phyloP scores from a whole-genome alignment of 495 filamentous ascomycete genomes.

The Chaetomidium leptoderma region DNA sequence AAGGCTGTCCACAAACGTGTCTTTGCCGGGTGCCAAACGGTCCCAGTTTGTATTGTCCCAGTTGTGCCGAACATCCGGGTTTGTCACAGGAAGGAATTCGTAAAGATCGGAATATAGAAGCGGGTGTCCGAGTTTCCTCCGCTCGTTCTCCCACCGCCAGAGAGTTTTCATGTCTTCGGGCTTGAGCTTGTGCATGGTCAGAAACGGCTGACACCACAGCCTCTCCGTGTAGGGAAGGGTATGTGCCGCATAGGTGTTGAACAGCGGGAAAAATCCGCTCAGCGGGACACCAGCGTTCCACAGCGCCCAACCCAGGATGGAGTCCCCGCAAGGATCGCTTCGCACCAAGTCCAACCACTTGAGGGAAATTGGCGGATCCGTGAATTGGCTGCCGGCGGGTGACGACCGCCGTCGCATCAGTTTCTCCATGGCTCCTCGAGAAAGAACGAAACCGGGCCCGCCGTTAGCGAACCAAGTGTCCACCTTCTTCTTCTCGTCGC shows the following conservation, averaged over 20 bases:
- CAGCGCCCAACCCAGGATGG: constrained; percentile 49
- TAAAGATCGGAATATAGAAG: constrained; percentile 16
- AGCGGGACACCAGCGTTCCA: constrained; percentile 39
- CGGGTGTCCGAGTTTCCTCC: constrained; percentile 12
- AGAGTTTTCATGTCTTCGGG: constrained; percentile 30
- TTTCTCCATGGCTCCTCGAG: constrained; percentile 45
- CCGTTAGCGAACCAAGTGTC: constrained; percentile 49
- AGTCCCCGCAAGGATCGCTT: constrained; percentile 51
- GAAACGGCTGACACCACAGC: constrained; percentile 54
- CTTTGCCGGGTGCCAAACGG: constrained; percentile 6
- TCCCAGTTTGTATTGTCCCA: constrained; percentile 23
- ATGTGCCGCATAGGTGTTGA: constrained; percentile 46
- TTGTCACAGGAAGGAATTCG: constrained; percentile 5
- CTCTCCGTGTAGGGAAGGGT: constrained; percentile 36
- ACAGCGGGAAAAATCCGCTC: constrained; percentile 50
- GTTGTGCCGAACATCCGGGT: not conserved
- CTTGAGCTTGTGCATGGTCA: constrained; percentile 52
- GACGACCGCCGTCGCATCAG: constrained; percentile 28
- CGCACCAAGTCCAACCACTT: constrained; percentile 31
- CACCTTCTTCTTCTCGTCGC: constrained; percentile 26
- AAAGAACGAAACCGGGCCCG: constrained; percentile 51
- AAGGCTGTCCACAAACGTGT: not conserved
- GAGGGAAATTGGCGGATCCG: constrained; percentile 27
- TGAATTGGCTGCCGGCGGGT: constrained; percentile 29
- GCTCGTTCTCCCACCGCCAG: constrained; percentile 22